phyloP scores from a whole-genome alignment of 441 rosid genomes.

The Eruca vesicaria region DNA sequence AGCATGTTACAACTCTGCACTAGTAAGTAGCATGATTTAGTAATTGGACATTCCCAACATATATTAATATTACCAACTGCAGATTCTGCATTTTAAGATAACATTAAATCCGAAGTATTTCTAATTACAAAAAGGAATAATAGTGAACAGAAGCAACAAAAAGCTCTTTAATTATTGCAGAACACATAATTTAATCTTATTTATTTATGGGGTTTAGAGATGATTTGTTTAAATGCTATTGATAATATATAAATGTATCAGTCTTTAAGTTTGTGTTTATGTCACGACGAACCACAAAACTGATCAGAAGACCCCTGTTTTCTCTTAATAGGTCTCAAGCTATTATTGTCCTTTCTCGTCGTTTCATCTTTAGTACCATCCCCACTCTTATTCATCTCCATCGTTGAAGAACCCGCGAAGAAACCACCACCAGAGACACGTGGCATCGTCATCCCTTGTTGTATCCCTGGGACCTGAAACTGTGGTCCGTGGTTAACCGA shows the following conservation, averaged over 20 bases:
- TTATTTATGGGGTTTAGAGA: neutral
- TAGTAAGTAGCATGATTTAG: neutral
- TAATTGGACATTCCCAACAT: neutral
- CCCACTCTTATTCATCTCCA: slow-evolving; percentile 33
- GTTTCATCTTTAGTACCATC: slow-evolving; percentile 43
- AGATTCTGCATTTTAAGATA: neutral
- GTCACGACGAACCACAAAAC: slow-evolving; percentile 44
- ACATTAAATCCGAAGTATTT: neutral
- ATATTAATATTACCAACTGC: neutral
- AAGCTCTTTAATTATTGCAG: neutral
- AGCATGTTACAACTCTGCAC: neutral
- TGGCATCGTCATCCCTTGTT: slow-evolving; percentile 49
- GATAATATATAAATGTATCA: neutral
- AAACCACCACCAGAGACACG: slow-evolving; percentile 47
- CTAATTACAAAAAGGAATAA: neutral
- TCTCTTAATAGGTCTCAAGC: slow-evolving; percentile 41
- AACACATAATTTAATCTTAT: neutral
- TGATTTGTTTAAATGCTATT: neutral
- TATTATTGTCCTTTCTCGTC: slow-evolving; percentile 37
- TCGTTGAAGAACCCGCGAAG: slow-evolving; percentile 37
- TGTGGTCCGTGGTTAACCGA: slow-evolving; percentile 53
- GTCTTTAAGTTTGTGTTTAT: neutral
- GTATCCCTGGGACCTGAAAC: slow-evolving; percentile 52
- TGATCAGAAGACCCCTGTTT: slow-evolving; percentile 46
- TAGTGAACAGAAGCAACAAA: neutral